Conservation (phyloP, 148 eudicot genomes). For the Suaeda aralocaspica region DNA sequence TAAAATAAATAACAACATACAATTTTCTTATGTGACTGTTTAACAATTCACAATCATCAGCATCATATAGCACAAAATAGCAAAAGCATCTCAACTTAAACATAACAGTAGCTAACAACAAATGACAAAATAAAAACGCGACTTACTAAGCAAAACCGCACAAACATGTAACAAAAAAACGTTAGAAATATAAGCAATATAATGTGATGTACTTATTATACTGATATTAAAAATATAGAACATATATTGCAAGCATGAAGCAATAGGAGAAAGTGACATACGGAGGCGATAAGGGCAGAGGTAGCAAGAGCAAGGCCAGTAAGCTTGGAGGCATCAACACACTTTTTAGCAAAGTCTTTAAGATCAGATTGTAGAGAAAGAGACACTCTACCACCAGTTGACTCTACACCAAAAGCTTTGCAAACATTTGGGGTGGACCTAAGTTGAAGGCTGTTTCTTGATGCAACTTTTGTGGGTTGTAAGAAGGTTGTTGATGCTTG, state of each 20-base stretch:
- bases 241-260: too few relatives aligned
- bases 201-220: too few relatives aligned
- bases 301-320: constrained; percentile 98
- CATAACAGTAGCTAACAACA: too few relatives aligned
- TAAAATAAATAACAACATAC: too few relatives aligned
- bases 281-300: constrained; percentile 91
- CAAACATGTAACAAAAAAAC: too few relatives aligned
- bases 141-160: too few relatives aligned
- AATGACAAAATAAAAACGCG: too few relatives aligned
- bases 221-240: too few relatives aligned
- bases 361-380: constrained; percentile 81
- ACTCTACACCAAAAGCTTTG: constrained; percentile 70
- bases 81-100: too few relatives aligned
- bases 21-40: too few relatives aligned
- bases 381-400: constrained; percentile 41
- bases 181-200: too few relatives aligned
- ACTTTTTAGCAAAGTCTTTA: constrained; percentile 80
- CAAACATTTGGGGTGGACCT: constrained; percentile 53
- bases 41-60: not conserved
- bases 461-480: constrained; percentile 55
- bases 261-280: constrained; percentile 20
- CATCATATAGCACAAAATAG: not conserved
- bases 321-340: constrained; percentile 83
- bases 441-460: constrained; percentile 40
- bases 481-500: constrained; percentile 91